These are phyloP conservation scores for Celoporthe dispersa DNA, from an alignment of 2,329 filamentous ascomycete species.

Conservation along the genomic window DNA sequence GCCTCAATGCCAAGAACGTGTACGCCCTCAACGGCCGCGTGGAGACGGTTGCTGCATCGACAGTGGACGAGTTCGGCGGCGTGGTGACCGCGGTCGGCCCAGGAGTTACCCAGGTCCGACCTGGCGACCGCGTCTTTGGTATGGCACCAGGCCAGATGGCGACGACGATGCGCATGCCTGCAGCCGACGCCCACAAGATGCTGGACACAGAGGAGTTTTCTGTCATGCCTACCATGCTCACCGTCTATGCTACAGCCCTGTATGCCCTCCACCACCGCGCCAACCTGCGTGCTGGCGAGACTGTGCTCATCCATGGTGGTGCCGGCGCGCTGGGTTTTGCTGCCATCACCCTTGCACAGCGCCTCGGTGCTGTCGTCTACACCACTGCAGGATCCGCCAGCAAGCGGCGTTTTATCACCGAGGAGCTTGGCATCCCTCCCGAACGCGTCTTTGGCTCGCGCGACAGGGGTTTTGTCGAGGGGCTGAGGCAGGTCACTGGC, in stretches of 20 bases:
- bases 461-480: neutral
- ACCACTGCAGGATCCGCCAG: neutral
- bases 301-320: constrained; percentile 34
- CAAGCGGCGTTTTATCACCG: neutral
- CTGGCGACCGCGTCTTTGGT: neutral
- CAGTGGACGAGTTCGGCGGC: neutral
- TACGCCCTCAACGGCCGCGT: neutral
- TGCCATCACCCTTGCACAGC: constrained; percentile 8
- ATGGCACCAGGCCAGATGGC: neutral
- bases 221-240: neutral
- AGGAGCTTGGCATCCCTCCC: neutral
- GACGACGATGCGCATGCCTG: neutral
- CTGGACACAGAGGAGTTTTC: neutral
- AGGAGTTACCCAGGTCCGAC: neutral
- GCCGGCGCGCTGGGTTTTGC: constrained; percentile 26
- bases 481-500: neutral
- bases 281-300: constrained; percentile 31
- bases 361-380: neutral
- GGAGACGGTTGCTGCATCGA: neutral
- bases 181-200: neutral
- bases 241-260: constrained; percentile 36
- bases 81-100: neutral
- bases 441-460: neutral
- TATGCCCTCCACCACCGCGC: constrained; percentile 34
- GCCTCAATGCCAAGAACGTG: neutral